Evolutionary conservation across 2,329 filamentous ascomycete species (phyloP).

Genomic region (Raffaelea deltoideospora): DNA sequence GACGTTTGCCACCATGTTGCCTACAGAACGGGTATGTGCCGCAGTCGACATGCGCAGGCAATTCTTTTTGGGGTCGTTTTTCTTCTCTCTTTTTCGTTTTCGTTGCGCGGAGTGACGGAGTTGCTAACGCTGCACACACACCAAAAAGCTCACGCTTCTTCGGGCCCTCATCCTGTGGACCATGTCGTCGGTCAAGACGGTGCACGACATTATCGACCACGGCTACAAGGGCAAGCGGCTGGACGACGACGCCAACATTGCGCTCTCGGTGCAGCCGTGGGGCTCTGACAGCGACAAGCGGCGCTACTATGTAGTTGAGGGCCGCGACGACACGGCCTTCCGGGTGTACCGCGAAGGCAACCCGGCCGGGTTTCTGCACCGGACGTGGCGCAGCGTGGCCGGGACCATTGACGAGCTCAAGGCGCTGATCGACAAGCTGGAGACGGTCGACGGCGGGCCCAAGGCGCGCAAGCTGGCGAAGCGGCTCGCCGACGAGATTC

Average conservation of each 20-base stretch:
- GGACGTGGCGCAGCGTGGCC: slow-evolving; percentile 86
- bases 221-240: slow-evolving; percentile 80
- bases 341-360: slow-evolving; percentile 90
- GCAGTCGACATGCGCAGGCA: background rate
- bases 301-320: slow-evolving; percentile 86
- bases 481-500: slow-evolving; percentile 65
- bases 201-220: slow-evolving; percentile 70
- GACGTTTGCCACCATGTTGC: slow-evolving; percentile 69
- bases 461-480: slow-evolving; percentile 65
- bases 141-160: slow-evolving; percentile 73
- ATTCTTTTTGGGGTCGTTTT: too few species aligned
- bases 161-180: slow-evolving; percentile 79
- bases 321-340: slow-evolving; percentile 85
- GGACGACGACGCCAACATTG: slow-evolving; percentile 66
- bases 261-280: slow-evolving; percentile 68
- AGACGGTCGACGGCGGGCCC: slow-evolving; percentile 61
- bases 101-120: background rate
- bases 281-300: slow-evolving; percentile 65
- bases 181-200: slow-evolving; percentile 69
- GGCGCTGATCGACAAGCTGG: slow-evolving; percentile 59
- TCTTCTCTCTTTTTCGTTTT: background rate
- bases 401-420: slow-evolving; percentile 79
- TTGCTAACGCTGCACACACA: background rate
- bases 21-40: slow-evolving; percentile 58
- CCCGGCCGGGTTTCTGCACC: slow-evolving; percentile 49